phyloP scores from a whole-genome alignment of 1,284 basidiomycete species.

The Austroboletus novae-zelandiae region DNA sequence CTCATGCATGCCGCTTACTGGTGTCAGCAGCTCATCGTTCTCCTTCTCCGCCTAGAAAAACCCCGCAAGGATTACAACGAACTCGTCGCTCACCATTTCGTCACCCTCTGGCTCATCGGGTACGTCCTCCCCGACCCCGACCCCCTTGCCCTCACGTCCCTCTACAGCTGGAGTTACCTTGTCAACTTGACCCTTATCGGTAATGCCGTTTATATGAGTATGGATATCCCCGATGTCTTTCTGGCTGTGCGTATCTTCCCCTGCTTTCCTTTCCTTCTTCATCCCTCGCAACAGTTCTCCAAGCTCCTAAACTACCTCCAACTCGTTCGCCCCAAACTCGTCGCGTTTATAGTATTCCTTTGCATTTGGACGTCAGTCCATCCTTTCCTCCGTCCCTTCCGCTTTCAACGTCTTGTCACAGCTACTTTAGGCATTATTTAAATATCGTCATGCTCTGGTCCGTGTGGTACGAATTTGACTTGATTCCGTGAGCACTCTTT shows the following conservation, averaged over 20 bases:
- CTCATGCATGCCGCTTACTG: conserved; percentile 89
- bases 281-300: conserved; percentile 52
- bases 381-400: background rate
- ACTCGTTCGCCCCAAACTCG: conserved; percentile 60
- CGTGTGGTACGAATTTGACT: conserved; percentile 79
- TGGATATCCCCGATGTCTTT: conserved; percentile 94
- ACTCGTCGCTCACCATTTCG: conserved; percentile 85
- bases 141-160: conserved; percentile 1
- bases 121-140: conserved; percentile 32
- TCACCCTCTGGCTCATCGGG: conserved; percentile 95
- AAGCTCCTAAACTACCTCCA: conserved; percentile 88
- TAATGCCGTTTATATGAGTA: conserved; percentile 91
- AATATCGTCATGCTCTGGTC: conserved; percentile 88
- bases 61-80: conserved; percentile 91
- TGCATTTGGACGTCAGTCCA: conserved; percentile 76
- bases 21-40: conserved; percentile 90
- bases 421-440: conserved; percentile 95
- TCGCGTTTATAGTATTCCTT: conserved; percentile 70
- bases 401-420: conserved; percentile 31
- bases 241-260: conserved; percentile 65
- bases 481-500: conserved; percentile 68
- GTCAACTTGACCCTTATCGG: conserved; percentile 87
- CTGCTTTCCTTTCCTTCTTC: conserved; percentile 1
- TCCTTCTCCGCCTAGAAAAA: conserved; percentile 86
- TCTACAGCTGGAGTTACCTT: conserved; percentile 80